Base-by-base conservation (phyloP, 2,329 filamentous ascomycete genomes). In the Fusarium bulbicola region DNA sequence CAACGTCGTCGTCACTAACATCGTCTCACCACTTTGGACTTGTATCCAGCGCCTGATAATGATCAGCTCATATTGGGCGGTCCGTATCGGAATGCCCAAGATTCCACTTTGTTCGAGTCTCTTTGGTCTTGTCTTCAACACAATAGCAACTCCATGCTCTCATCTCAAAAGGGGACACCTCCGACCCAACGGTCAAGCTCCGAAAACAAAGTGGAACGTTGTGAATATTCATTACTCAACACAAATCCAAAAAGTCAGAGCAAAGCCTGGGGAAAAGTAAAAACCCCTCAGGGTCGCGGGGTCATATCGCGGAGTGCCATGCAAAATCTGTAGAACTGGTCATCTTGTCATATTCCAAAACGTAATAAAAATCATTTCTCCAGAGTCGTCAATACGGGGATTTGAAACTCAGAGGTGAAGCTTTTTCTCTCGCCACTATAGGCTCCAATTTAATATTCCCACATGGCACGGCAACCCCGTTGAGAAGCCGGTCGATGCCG, bases 401-500 rank as follows among this genome's bases (percentile, higher is more conserved):
- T 59, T 60, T 15, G 36, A 52, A 49, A 52, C 59, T 63, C 62
- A 59, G 18, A 56, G 50, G 37, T 45, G 58, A 49, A 69, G 59
- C 45, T 64, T 52, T 36, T 11, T 6, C 39, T 61, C 43, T 63
- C 42, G 68, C 68, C 68, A 71, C 68, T 21, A 30, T n/a, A 24
- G 64, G 58, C 64, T 54, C 69, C 65, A 59, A 54, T 72, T 69
- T 68, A 68, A 63, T 53, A 49, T 54, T 53, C 36, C 65, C 65
- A 64, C 58, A 65, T 64, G 59, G 56, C 10, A 70, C 59, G 66
- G 66, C 21, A 40, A 70, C 30, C 61, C 52, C 66, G 52, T 58
- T 18, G 40, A 45, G 49, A 45, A 64, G 61, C 70, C 70, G 70
- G 70, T 74, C 70, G 71, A 67, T 74, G 62, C 70, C 70, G 70